A percentile compares a stretch with the other conserved stretches of the same genome.
Evolutionary conservation across 176 grass and related monocot species (phyloP).

Genomic region (Paspalum notatum): DNA sequence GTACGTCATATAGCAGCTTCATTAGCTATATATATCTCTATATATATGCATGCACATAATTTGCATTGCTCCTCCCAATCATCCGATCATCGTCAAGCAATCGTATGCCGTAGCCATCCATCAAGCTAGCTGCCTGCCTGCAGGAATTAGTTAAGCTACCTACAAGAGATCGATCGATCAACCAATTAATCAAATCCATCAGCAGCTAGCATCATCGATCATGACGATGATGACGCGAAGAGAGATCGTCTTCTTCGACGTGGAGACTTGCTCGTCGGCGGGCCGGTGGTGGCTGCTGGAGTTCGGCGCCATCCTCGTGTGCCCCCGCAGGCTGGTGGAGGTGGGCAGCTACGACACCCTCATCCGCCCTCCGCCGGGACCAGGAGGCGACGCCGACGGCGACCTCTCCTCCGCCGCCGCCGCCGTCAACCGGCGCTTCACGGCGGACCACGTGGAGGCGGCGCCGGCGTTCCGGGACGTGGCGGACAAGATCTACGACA

Average conservation of each 20-base stretch:
- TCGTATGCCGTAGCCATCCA: too few species aligned
- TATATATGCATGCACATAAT: too few species aligned
- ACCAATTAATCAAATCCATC: too few species aligned
- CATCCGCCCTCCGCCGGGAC: conserved; percentile 34
- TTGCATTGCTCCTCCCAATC: too few species aligned
- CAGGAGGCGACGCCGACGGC: background rate
- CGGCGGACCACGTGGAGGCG: conserved; percentile 30
- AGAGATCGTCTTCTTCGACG: conserved; percentile 88
- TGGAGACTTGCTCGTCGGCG: conserved; percentile 46
- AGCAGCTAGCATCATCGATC: too few species aligned
- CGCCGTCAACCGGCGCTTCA: conserved; percentile 54
- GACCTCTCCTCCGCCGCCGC: conserved; percentile 56
- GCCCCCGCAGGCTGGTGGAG: conserved; percentile 71
- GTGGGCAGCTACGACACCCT: conserved; percentile 75
- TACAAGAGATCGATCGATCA: too few species aligned
- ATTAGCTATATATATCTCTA: too few species aligned
- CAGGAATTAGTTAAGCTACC: too few species aligned
- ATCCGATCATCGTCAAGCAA: too few species aligned
- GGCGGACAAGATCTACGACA: conserved; percentile 56
- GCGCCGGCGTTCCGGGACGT: conserved; percentile 70
- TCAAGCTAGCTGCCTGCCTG: too few species aligned
- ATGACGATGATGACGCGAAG: background rate
- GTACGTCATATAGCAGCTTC: too few species aligned
- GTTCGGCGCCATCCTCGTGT: conserved; percentile 90
- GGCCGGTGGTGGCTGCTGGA: conserved; percentile 61